Base-by-base conservation (phyloP, 129 eudicot genomes). In the Lonicera japonica region DNA sequence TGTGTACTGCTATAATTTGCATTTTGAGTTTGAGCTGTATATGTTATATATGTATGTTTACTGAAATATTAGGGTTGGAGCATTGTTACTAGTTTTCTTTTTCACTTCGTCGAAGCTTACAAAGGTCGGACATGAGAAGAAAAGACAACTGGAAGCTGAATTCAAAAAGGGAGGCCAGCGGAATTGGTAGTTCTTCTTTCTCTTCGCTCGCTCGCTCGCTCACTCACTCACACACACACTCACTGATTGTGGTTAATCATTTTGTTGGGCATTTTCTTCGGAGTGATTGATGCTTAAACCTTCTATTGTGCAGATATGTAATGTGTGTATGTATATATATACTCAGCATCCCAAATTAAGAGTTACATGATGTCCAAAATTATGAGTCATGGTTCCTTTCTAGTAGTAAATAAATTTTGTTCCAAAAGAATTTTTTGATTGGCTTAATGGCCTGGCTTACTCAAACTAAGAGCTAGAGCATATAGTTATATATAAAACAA, bases 101-200 rank as follows among this genome's bases (percentile, higher is more conserved):
- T 82, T 88, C 73, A 71, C 95, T 23, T 92, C 95, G 12, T 92
- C 99, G 9, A 82, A 78, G 80, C 79, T 92, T 63, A 92, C 99
- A 0, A 92, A 88, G 76, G 54, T 72, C 39, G 98, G 98, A 39
- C 95, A 79, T 70, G 95, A 88, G 43, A 85, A 76, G 70, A 92
- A 92, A 68, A 72, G 79, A 9, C 74, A 66, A 48, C 19, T 88
- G 59, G 98, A 92, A 43, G 85, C 88, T 25, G 95, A 92, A 20
- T 88, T 78, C 70, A 88, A 92, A 65, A 95, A 86, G 64, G 96
- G 99, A 46, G 99, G 99, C 51, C 99, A 92, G 45, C 83, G 99
- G 60, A 85, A 92, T 65, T 92, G 99, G 99, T 92, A 88, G 1
- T 22, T 19, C 17, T 21, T 75, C 20, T 17, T 18, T 13, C 18